phyloP scores from a whole-genome alignment of 306 rosid species.

The Vigna angularis region DNA sequence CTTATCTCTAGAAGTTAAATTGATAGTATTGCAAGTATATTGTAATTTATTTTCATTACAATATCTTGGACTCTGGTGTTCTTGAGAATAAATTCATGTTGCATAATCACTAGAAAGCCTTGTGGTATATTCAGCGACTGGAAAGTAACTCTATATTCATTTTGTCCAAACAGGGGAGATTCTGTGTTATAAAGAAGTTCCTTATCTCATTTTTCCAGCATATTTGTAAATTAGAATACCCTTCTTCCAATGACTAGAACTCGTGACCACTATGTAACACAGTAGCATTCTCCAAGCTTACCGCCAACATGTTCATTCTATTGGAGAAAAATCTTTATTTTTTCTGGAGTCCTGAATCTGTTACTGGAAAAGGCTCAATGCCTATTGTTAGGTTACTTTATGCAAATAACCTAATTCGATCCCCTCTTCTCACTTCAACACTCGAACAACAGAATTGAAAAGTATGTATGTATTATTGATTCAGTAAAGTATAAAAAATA shows the following conservation, averaged over 20 bases:
- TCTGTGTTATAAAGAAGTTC: background rate
- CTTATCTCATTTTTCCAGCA: slow-evolving; percentile 16
- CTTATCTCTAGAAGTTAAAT: background rate
- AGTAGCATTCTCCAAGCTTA: slow-evolving; percentile 7
- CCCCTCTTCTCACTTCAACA: too few species aligned
- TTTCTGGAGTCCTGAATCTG: slow-evolving; percentile 1
- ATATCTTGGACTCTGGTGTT: too few species aligned
- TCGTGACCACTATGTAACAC: background rate
- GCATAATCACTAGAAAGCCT: background rate
- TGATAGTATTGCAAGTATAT: background rate
- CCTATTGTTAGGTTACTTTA: background rate
- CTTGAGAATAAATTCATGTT: background rate
- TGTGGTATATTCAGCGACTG: background rate
- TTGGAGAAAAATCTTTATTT: background rate
- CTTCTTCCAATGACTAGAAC: slow-evolving; percentile 9
- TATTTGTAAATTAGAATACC: slow-evolving; percentile 16
- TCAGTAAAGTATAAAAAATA: too few species aligned
- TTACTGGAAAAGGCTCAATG: background rate
- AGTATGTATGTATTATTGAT: too few species aligned
- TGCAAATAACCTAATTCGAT: too few species aligned
- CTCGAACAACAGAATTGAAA: too few species aligned
- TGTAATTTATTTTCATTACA: background rate
- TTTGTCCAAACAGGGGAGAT: background rate
- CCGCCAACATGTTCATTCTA: slow-evolving; percentile 1
- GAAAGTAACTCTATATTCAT: background rate